Evolutionary conservation across 768 basidiomycete genomes (phyloP).

Genomic region (Dacryopinax primogenitus): DNA sequence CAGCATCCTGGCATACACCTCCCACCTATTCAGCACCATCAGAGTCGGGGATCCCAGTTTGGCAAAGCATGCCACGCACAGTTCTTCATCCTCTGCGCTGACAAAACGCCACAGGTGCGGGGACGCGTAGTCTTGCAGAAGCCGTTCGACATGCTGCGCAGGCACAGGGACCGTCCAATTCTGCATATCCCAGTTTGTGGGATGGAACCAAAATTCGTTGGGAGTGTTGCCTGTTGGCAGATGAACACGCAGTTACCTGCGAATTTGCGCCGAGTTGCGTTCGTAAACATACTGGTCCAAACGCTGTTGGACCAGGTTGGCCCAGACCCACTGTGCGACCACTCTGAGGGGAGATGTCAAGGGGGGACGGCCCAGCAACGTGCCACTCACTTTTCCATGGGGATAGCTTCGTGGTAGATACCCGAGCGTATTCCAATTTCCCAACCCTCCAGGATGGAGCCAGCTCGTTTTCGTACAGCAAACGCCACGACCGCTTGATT

Average conservation of each 20-base stretch:
- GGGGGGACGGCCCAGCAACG: neutral
- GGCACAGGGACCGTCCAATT: slow-evolving; percentile 2
- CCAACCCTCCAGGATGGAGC: neutral
- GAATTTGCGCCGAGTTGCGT: neutral
- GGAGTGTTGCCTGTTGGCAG: slow-evolving; percentile 2
- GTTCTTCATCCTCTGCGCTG: neutral
- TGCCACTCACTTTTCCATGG: neutral
- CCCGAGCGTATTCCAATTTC: neutral
- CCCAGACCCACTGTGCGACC: slow-evolving; percentile 1
- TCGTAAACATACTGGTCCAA: neutral
- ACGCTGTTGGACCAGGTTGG: neutral
- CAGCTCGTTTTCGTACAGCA: neutral
- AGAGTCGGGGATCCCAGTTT: neutral
- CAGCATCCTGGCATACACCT: neutral
- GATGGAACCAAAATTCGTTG: slow-evolving; percentile 6
- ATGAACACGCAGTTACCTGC: neutral
- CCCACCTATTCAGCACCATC: neutral
- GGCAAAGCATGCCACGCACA: neutral
- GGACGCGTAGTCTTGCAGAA: neutral
- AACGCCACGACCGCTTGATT: neutral
- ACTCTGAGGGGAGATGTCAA: neutral
- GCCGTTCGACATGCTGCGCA: neutral
- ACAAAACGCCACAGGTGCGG: neutral
- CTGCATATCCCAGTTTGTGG: neutral
- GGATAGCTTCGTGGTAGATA: neutral